A percentile compares a stretch with the other conserved stretches of the same genome.
phyloP scores from a whole-genome alignment of 2,329 filamentous ascomycete genomes.

The Phaeosphaeria sp. region DNA sequence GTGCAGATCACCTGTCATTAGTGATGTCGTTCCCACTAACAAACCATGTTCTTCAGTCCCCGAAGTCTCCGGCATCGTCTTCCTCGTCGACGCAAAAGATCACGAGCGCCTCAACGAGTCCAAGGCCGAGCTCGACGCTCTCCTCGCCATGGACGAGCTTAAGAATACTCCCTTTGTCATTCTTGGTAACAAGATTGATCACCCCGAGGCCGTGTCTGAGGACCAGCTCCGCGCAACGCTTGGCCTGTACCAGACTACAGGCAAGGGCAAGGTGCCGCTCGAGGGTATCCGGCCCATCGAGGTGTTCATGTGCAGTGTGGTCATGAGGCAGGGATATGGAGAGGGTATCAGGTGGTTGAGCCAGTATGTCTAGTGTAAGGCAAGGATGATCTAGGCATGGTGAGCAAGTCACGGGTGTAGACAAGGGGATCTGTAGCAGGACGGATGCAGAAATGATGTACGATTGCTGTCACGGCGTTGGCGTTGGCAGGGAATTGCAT shows the following conservation, averaged over 20 bases:
- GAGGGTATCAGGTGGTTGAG: conserved; percentile 52
- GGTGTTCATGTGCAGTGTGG: conserved; percentile 97
- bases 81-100: conserved; percentile 97
- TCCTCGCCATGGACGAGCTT: conserved; percentile 96
- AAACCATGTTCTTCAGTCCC: conserved; percentile 30
- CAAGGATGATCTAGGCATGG: neutral
- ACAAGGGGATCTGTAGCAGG: neutral
- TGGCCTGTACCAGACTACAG: conserved; percentile 77
- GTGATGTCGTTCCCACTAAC: conserved; percentile 7
- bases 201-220: conserved; percentile 93
- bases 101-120: conserved; percentile 92
- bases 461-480: conserved; percentile 16
- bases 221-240: conserved; percentile 92
- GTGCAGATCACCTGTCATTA: neutral
- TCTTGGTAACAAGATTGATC: conserved; percentile 99
- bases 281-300: conserved; percentile 68
- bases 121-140: conserved; percentile 93
- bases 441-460: conserved; percentile 1
- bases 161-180: conserved; percentile 94
- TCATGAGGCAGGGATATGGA: conserved; percentile 82
- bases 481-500: conserved; percentile 25
- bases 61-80: conserved; percentile 76
- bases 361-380: conserved; percentile 46
- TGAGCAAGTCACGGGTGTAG: neutral
- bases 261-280: conserved; percentile 47